These are phyloP conservation scores for Leishmania lainsoni DNA, from an alignment of 208 protist species.

Conservation along the genomic window DNA sequence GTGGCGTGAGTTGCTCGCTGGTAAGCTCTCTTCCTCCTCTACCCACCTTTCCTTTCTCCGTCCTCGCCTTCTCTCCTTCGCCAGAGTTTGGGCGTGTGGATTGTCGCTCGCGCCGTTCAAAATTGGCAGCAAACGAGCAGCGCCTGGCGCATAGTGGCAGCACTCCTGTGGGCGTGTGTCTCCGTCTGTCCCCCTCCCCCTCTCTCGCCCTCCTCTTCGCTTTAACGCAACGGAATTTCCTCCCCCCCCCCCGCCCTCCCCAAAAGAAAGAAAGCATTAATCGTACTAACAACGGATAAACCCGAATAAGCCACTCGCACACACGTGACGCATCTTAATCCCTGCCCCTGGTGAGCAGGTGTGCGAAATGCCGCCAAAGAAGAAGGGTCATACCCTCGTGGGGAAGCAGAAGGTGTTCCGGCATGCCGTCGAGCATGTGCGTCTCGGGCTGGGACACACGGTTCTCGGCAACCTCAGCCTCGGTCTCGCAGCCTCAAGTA, in stretches of 20 bases:
- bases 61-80: background rate
- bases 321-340: background rate
- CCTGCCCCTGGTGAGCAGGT: background rate
- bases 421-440: conserved; percentile 89
- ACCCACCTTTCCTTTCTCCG: background rate
- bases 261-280: background rate
- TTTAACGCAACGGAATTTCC: background rate
- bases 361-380: conserved; percentile 73
- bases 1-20: background rate
- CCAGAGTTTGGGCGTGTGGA: background rate
- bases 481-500: conserved; percentile 44
- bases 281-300: conserved; percentile 1
- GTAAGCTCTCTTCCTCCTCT: background rate
- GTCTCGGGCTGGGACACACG: conserved; percentile 83
- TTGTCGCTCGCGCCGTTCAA: background rate
- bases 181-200: background rate
- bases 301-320: background rate
- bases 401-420: conserved; percentile 85
- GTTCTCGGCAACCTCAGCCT: conserved; percentile 82
- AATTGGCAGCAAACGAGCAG: background rate
- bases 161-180: background rate
- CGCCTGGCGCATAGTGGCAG: background rate
- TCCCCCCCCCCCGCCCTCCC: background rate
- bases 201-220: background rate
- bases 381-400: conserved; percentile 63